Percentiles rank a stretch among this genome's conserved stretches.
Evolutionary conservation across 257 asterid genomes (phyloP).

Genomic region (Linderniella brevidens): DNA sequence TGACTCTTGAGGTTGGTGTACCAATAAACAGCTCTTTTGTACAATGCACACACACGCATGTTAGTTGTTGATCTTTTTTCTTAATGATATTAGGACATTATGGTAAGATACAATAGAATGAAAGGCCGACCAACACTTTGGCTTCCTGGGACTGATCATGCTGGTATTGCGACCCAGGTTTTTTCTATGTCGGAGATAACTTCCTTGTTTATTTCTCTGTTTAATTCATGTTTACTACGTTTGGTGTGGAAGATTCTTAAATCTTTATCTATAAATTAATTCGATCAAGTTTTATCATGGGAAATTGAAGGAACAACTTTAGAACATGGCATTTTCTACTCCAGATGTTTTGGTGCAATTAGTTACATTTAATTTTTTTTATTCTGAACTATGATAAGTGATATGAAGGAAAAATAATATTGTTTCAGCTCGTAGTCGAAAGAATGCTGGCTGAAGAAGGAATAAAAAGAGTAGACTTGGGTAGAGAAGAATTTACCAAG

Average conservation of each 20-base stretch:
- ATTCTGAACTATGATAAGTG: no score
- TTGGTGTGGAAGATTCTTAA: no score
- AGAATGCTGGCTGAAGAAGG: constrained; percentile 93
- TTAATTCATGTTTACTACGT: no score
- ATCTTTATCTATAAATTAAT: no score
- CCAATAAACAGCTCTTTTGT: constrained; percentile 6
- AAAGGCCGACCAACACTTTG: constrained; percentile 89
- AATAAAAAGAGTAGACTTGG: constrained; percentile 70
- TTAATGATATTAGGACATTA: constrained; percentile 49
- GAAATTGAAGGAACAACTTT: background rate
- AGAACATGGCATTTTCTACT: no score
- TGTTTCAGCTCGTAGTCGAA: constrained; percentile 85
- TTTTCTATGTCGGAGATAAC: constrained; percentile 13
- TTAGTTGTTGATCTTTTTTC: background rate
- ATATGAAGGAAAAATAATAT: no score
- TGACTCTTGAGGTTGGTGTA: constrained; percentile 79
- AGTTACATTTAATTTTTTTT: no score
- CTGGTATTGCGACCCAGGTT: constrained; percentile 99
- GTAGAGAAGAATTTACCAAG: constrained; percentile 80
- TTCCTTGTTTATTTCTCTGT: background rate
- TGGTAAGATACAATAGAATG: constrained; percentile 92
- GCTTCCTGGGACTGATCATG: constrained; percentile 99
- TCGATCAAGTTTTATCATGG: background rate
- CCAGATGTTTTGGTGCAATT: no score
- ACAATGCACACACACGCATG: background rate